Evolutionary conservation across 768 basidiomycete species (phyloP).

Genomic region (Stropharia rugosoannulata): DNA sequence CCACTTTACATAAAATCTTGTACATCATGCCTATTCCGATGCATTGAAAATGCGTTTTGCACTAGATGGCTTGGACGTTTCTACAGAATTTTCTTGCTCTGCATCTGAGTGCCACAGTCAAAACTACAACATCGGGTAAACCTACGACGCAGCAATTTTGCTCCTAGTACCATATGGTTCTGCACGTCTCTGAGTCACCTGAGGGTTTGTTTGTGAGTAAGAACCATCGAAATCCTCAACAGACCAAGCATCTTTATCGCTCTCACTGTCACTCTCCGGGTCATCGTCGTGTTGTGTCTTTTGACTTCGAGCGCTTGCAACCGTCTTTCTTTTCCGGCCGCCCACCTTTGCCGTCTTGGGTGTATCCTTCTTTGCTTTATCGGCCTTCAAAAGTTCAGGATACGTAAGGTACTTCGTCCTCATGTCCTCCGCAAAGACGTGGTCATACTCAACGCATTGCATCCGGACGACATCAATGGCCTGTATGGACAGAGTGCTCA

Average conservation of each 20-base stretch:
- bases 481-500: conserved; percentile 9
- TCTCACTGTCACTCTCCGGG: neutral
- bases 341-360: neutral
- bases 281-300: neutral
- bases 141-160: no score
- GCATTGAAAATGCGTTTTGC: no score
- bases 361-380: neutral
- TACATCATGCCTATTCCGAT: no score
- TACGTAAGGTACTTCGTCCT: conserved; percentile 4
- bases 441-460: conserved; percentile 30
- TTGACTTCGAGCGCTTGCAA: neutral
- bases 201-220: neutral
- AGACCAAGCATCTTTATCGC: neutral
- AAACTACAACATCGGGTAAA: no score
- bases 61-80: no score
- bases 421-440: conserved; percentile 26
- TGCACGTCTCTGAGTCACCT: no score
- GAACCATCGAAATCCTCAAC: neutral
- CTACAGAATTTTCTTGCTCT: no score
- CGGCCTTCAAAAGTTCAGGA: neutral
- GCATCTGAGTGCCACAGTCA: no score
- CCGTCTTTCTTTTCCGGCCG: neutral
- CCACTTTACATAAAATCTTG: no score
- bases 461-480: conserved; percentile 29
- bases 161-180: no score